These are phyloP conservation scores for Paramecium sexaurelia DNA, from an alignment of 73 alveolate species.

Conservation along the genomic window DNA sequence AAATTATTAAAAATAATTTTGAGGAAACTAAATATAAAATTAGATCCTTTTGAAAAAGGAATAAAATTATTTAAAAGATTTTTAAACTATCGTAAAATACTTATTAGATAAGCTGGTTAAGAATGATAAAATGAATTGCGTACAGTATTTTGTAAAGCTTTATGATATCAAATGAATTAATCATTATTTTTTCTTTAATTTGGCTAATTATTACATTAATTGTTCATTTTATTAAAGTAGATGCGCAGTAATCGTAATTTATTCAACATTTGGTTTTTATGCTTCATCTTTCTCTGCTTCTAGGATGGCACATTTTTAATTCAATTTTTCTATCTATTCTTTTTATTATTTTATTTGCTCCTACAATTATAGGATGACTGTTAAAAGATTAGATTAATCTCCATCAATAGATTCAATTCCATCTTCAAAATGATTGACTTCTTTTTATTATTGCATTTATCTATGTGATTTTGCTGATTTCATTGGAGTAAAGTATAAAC, in stretches of 20 bases:
- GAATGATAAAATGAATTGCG: neutral
- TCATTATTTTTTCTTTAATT: slow-evolving; percentile 10
- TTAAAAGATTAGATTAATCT: neutral
- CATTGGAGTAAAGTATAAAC: slow-evolving; percentile 12
- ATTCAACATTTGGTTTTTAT: slow-evolving; percentile 19
- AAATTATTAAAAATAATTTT: neutral
- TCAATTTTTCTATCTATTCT: neutral
- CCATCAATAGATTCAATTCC: neutral
- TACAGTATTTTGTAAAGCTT: neutral
- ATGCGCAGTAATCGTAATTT: neutral
- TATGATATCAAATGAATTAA: neutral
- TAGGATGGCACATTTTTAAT: neutral
- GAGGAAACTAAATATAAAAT: neutral
- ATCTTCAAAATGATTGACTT: slow-evolving; percentile 6
- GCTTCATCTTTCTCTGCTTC: neutral
- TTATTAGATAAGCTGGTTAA: neutral
- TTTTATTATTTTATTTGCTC: neutral
- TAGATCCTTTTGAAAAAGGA: neutral
- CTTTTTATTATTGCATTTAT: neutral
- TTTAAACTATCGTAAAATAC: neutral
- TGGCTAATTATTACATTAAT: neutral
- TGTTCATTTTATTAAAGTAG: neutral
- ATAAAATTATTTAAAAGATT: neutral
- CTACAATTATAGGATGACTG: neutral
- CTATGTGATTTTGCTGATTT: neutral